Conservation (phyloP, 1,284 basidiomycete species). For the Cutaneotrichosporon curvatum region DNA sequence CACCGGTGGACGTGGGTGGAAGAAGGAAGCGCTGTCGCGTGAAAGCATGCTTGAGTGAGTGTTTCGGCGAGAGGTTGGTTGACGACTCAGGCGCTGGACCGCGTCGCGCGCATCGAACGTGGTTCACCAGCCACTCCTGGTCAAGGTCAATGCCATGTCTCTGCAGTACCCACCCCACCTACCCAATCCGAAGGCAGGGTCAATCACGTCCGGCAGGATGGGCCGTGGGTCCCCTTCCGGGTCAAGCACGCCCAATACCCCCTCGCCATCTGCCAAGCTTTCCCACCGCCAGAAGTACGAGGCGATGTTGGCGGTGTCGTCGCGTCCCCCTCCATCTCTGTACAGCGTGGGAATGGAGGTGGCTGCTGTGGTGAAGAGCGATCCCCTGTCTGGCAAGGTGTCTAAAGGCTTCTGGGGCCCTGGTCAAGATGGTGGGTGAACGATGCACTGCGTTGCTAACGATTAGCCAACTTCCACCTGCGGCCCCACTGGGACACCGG, state of each 20-base stretch:
- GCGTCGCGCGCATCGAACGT: constrained; percentile 29
- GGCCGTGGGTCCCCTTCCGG: background rate
- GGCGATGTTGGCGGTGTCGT: constrained; percentile 32
- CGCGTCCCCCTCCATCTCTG: constrained; percentile 35
- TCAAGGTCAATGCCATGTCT: constrained; percentile 35
- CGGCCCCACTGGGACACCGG: constrained; percentile 31
- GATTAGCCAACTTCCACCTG: constrained; percentile 36
- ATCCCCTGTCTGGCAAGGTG: constrained; percentile 41
- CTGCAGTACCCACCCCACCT: constrained; percentile 34
- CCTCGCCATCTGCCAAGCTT: constrained; percentile 17
- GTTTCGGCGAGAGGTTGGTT: background rate
- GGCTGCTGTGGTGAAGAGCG: constrained; percentile 37
- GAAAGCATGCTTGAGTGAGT: constrained; percentile 42
- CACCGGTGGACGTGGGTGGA: constrained; percentile 15
- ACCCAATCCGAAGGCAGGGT: constrained; percentile 2
- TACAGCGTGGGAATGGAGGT: constrained; percentile 32
- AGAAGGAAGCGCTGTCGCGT: constrained; percentile 21
- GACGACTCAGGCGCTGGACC: constrained; percentile 32
- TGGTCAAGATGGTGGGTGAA: constrained; percentile 31
- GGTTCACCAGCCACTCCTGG: constrained; percentile 30
- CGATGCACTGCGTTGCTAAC: background rate
- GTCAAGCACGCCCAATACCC: background rate
- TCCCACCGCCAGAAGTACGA: constrained; percentile 41
- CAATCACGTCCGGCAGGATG: too few species aligned
- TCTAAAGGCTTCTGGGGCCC: constrained; percentile 45